These are phyloP conservation scores for Wickerhamomyces mucosus DNA, from an alignment of 805 yeast genomes.

Conservation along the genomic window DNA sequence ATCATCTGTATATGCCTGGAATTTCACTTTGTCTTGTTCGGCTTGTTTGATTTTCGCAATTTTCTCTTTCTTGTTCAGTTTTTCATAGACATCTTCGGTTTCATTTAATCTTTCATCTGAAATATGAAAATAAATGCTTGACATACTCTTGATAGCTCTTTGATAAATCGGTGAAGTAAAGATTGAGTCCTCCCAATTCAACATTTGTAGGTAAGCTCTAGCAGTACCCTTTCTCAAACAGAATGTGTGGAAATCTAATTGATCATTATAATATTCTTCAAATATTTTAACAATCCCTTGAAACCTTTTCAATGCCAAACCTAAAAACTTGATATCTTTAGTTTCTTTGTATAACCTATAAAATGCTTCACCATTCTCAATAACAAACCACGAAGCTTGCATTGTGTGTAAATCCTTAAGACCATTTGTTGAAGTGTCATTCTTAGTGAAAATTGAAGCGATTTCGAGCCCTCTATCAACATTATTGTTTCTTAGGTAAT, in stretches of 20 bases:
- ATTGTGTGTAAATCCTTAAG: slow-evolving; percentile 76
- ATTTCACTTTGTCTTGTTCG: slow-evolving; percentile 39
- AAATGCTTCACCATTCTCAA: slow-evolving; percentile 80
- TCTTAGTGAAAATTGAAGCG: slow-evolving; percentile 76
- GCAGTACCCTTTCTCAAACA: slow-evolving; percentile 88
- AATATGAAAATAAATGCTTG: slow-evolving; percentile 36
- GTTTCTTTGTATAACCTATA: slow-evolving; percentile 44
- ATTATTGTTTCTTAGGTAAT: slow-evolving; percentile 65
- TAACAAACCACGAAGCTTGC: slow-evolving; percentile 87
- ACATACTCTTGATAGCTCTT: slow-evolving; percentile 61
- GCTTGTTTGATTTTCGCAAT: slow-evolving; percentile 43
- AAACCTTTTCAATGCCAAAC: slow-evolving; percentile 75
- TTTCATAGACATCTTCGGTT: slow-evolving; percentile 21
- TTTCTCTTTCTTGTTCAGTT: slow-evolving; percentile 50
- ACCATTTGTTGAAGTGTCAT: slow-evolving; percentile 75
- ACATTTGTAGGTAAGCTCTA: slow-evolving; percentile 66
- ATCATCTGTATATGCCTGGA: slow-evolving; percentile 35
- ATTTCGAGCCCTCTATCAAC: slow-evolving; percentile 65
- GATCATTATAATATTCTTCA: slow-evolving; percentile 69
- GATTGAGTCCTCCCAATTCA: slow-evolving; percentile 75
- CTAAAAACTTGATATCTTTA: slow-evolving; percentile 39
- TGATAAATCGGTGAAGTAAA: slow-evolving; percentile 61
- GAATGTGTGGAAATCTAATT: slow-evolving; percentile 89
- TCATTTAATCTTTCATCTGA: slow-evolving; percentile 12
- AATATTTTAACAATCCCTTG: slow-evolving; percentile 56